Evolutionary conservation across 768 basidiomycete genomes (phyloP).

Genomic region (Imleria badia): DNA sequence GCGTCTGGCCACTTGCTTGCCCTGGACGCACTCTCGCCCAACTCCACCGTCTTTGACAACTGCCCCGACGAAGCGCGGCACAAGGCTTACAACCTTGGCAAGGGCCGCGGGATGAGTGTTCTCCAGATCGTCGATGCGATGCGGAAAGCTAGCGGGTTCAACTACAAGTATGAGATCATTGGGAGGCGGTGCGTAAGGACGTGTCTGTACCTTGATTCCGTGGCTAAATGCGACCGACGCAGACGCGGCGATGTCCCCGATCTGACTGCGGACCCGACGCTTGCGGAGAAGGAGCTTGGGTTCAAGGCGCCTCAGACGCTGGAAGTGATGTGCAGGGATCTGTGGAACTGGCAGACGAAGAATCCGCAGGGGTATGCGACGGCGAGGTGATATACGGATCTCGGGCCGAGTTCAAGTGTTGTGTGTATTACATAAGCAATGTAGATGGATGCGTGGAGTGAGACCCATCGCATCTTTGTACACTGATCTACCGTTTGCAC

Average conservation of each 20-base stretch:
- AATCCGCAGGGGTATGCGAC: conserved; percentile 74
- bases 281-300: conserved; percentile 91
- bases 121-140: conserved; percentile 94
- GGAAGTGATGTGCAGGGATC: conserved; percentile 91
- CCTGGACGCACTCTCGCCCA: conserved; percentile 71
- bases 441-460: neutral
- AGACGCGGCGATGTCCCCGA: conserved; percentile 96
- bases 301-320: conserved; percentile 82
- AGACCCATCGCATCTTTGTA: neutral
- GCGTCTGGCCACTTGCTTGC: conserved; percentile 93
- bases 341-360: conserved; percentile 99
- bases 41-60: conserved; percentile 57
- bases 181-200: conserved; percentile 71
- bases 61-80: conserved; percentile 56
- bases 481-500: conserved; percentile 9
- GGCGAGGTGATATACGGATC: conserved; percentile 16
- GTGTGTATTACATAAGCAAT: conserved; percentile 15
- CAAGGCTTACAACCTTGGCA: conserved; percentile 97
- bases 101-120: conserved; percentile 89
- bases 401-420: neutral
- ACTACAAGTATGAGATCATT: conserved; percentile 87
- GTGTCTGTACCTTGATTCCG: neutral
- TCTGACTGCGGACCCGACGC: conserved; percentile 87
- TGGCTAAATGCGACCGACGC: conserved; percentile 12
- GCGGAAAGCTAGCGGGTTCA: conserved; percentile 84